These are phyloP conservation scores for Skeletonema potamos DNA, from an alignment of 108 stramenopile species.

Conservation along the genomic window DNA sequence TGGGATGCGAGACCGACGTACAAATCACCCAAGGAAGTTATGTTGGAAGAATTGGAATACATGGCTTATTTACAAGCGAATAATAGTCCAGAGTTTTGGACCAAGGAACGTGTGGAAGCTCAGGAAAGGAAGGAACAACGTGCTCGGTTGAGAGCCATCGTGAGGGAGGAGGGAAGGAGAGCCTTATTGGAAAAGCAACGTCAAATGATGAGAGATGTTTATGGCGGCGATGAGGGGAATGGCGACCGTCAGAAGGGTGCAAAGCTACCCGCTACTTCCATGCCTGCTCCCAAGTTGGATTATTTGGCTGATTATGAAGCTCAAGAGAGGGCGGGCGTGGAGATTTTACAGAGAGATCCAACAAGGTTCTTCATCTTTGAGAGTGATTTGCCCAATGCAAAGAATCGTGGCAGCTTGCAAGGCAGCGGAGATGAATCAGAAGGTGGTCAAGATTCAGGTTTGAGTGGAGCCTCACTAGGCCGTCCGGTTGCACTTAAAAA, in stretches of 20 bases:
- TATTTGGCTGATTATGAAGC: conserved; percentile 70
- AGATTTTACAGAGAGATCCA: conserved; percentile 69
- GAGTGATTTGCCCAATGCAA: conserved; percentile 32
- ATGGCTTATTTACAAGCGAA: conserved; percentile 67
- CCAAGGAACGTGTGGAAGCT: conserved; percentile 56
- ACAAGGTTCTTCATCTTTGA: conserved; percentile 83
- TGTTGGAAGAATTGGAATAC: conserved; percentile 67
- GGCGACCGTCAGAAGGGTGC: conserved; percentile 25
- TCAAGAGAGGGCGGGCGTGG: conserved; percentile 79
- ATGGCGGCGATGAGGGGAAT: conserved; percentile 38
- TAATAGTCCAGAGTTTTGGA: conserved; percentile 70
- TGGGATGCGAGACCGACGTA: conserved; percentile 70
- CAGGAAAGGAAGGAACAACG: conserved; percentile 58
- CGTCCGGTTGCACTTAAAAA: conserved; percentile 68
- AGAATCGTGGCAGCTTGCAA: conserved; percentile 11
- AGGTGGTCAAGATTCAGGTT: background rate
- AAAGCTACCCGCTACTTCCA: conserved; percentile 46
- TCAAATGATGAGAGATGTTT: conserved; percentile 59
- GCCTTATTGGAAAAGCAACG: conserved; percentile 69
- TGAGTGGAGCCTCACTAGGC: conserved; percentile 55
- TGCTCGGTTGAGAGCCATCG: conserved; percentile 74
- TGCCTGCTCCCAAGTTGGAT: conserved; percentile 66
- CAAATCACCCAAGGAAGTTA: conserved; percentile 55
- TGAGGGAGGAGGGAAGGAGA: conserved; percentile 62
- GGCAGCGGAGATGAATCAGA: background rate